These are phyloP conservation scores for Paxillus rubicundulus DNA, from an alignment of 768 basidiomycete genomes.

Conservation along the genomic window DNA sequence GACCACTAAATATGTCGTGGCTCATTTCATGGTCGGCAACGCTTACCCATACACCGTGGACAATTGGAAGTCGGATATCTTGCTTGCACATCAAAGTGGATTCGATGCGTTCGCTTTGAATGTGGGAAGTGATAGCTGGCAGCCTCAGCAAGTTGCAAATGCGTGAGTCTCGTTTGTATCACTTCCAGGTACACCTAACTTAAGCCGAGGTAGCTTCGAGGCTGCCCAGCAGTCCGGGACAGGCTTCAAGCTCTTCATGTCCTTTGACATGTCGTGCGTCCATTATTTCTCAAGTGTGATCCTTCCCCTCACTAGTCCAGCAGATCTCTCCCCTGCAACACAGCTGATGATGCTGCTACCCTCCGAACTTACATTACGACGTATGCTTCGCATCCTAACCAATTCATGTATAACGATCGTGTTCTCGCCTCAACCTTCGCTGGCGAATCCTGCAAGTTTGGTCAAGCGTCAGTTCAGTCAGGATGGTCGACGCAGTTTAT, in stretches of 20 bases:
- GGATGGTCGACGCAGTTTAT: constrained; percentile 61
- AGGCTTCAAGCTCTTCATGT: constrained; percentile 72
- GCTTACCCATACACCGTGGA: constrained; percentile 54
- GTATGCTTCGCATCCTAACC: constrained; percentile 56
- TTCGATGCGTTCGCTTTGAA: constrained; percentile 75
- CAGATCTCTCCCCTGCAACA: constrained; percentile 55
- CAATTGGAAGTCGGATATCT: constrained; percentile 50
- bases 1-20: constrained; percentile 46
- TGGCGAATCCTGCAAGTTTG: constrained; percentile 68
- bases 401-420: constrained; percentile 45
- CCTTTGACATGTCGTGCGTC: constrained; percentile 74
- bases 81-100: constrained; percentile 52
- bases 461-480: constrained; percentile 44
- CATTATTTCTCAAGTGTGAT: neutral
- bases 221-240: constrained; percentile 52
- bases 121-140: constrained; percentile 63
- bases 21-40: constrained; percentile 65
- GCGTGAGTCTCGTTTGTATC: constrained; percentile 44
- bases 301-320: neutral
- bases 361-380: constrained; percentile 54
- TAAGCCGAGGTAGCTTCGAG: constrained; percentile 42
- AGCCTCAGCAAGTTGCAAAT: constrained; percentile 55
- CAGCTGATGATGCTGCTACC: constrained; percentile 44
- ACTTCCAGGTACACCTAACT: constrained; percentile 8
- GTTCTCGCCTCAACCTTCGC: constrained; percentile 70